Percentiles rank a stretch among this genome's conserved stretches.
Evolutionary conservation across 2,329 filamentous ascomycete species (phyloP).

Genomic region (Fusarium xyrophilum): DNA sequence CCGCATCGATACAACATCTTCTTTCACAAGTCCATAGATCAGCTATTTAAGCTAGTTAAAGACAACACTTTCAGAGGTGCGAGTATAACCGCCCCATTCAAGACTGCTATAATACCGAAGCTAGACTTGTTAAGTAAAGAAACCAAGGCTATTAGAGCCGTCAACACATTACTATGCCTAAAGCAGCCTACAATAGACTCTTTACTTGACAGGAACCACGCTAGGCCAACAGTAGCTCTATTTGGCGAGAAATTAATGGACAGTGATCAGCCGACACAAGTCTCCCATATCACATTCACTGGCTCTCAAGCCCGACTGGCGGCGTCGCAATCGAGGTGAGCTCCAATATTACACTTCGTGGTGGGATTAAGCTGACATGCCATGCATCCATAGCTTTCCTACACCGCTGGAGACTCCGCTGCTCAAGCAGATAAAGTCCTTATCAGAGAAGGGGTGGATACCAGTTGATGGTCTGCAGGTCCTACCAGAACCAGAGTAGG

Average conservation of each 20-base stretch:
- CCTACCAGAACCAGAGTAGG: conserved; percentile 9
- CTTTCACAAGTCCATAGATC: neutral
- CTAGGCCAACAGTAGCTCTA: neutral
- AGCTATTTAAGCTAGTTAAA: neutral
- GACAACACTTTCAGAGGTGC: neutral
- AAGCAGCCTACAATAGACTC: neutral
- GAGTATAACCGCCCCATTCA: conserved; percentile 2
- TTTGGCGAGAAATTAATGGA: neutral
- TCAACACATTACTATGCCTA: neutral
- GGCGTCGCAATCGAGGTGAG: conserved; percentile 9
- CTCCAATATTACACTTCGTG: no score
- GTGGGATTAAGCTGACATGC: fast-evolving
- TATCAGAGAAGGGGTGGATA: conserved; percentile 4
- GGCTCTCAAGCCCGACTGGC: conserved; percentile 1
- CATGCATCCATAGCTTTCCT: neutral
- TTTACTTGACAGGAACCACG: neutral
- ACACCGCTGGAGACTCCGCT: neutral
- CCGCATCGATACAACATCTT: conserved; percentile 5
- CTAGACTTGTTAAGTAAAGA: conserved; percentile 7
- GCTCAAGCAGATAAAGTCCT: neutral
- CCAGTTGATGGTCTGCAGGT: conserved; percentile 10
- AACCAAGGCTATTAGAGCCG: conserved; percentile 2
- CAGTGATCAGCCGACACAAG: conserved; percentile 1
- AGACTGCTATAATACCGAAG: neutral
- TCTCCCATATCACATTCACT: no score